Evolutionary conservation across 805 yeast species (phyloP).

Genomic region (Myxozyma vanderwaltii): DNA sequence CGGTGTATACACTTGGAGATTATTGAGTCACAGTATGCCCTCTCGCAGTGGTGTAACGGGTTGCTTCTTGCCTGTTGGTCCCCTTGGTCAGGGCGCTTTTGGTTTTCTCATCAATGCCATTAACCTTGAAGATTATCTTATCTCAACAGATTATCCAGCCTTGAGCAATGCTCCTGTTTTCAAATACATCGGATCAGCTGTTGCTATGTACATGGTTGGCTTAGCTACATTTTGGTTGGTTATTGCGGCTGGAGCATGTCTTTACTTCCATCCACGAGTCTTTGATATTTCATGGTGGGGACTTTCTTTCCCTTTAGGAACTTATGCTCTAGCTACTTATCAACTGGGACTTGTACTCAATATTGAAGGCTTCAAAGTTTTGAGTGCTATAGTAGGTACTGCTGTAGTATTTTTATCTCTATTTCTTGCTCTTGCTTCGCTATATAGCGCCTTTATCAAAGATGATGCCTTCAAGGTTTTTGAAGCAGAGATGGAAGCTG

Average conservation of each 20-base stretch:
- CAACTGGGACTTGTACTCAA: slow-evolving; percentile 54
- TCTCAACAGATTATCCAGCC: slow-evolving; percentile 33
- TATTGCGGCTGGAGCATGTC: slow-evolving; percentile 46
- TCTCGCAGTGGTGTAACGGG: slow-evolving; percentile 51
- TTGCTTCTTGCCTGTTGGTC: slow-evolving; percentile 74
- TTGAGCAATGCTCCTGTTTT: slow-evolving; percentile 40
- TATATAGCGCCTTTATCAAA: slow-evolving; percentile 19
- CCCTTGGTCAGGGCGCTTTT: slow-evolving; percentile 82
- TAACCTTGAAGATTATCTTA: slow-evolving; percentile 42
- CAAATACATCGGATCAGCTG: slow-evolving; percentile 44
- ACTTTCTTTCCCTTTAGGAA: slow-evolving; percentile 87
- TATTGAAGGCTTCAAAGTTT: slow-evolving; percentile 59
- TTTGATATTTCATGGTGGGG: slow-evolving; percentile 73
- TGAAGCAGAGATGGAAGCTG: slow-evolving; percentile 12
- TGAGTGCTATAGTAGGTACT: slow-evolving; percentile 63
- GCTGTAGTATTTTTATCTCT: slow-evolving; percentile 47
- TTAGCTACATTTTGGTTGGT: slow-evolving; percentile 62
- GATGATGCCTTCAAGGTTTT: slow-evolving; percentile 10
- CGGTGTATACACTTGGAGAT: slow-evolving; percentile 60
- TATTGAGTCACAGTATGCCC: slow-evolving; percentile 62
- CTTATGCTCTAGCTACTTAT: slow-evolving; percentile 64
- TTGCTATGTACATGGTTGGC: slow-evolving; percentile 52
- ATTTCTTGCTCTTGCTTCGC: slow-evolving; percentile 17
- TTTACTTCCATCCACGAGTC: slow-evolving; percentile 42
- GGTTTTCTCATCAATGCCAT: slow-evolving; percentile 61